phyloP scores from a whole-genome alignment of 2,329 filamentous ascomycete species.

The Verticillium klebahnii region DNA sequence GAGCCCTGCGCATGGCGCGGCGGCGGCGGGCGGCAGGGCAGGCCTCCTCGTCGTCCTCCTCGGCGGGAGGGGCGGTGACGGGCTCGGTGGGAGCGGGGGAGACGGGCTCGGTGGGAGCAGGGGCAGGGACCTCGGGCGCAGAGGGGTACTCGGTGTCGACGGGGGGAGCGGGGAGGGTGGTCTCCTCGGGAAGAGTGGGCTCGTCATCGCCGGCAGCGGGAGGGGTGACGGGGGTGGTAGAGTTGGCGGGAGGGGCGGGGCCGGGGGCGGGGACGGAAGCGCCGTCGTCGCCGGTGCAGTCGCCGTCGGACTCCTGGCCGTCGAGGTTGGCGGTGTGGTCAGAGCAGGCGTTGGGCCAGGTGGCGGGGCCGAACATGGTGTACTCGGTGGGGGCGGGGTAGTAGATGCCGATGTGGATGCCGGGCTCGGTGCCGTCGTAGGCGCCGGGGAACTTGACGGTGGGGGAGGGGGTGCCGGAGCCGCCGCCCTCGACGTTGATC shows the following conservation, averaged over 20 bases:
- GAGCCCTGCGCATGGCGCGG: not conserved
- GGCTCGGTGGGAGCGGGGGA: not conserved
- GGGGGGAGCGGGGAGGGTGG: not conserved
- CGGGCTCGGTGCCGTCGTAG: conserved; percentile 22
- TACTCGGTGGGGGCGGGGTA: conserved; percentile 28
- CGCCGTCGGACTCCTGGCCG: conserved; percentile 26
- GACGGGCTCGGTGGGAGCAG: not conserved
- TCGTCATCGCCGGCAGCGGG: not conserved
- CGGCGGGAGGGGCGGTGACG: not conserved
- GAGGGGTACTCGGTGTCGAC: not conserved
- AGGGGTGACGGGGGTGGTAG: not conserved
- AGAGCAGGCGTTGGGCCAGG: conserved; percentile 28
- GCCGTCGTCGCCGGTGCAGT: conserved; percentile 23
- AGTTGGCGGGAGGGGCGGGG: not conserved
- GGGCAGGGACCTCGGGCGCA: not conserved
- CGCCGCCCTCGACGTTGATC: conserved; percentile 27
- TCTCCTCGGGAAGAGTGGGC: not conserved
- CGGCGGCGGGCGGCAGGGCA: not conserved
- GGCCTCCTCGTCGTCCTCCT: not conserved
- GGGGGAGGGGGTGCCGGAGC: conserved; percentile 1
- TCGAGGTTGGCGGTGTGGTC: conserved; percentile 31
- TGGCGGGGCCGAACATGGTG: conserved; percentile 24
- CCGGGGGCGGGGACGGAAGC: not conserved
- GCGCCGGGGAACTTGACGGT: conserved; percentile 1
- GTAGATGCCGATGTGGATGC: conserved; percentile 28